These are phyloP conservation scores for Diaporthe citri DNA, from an alignment of 2,329 filamentous ascomycete genomes.

Conservation along the genomic window DNA sequence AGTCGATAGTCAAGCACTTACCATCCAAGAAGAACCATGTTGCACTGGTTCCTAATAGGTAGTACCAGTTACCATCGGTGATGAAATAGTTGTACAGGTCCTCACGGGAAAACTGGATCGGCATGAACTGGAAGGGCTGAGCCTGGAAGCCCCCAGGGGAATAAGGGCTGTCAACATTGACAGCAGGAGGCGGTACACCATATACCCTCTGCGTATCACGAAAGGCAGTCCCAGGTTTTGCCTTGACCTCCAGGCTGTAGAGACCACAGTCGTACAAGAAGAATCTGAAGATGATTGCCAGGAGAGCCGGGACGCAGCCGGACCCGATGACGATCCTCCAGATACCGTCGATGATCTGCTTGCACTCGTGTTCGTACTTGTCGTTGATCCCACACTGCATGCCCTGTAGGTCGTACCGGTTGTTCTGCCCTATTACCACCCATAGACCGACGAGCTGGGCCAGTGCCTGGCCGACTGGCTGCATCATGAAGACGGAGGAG, in stretches of 20 bases:
- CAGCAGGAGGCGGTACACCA: slow-evolving; percentile 52
- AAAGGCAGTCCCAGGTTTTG: slow-evolving; percentile 69
- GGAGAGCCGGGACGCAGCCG: slow-evolving; percentile 72
- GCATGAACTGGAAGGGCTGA: slow-evolving; percentile 49
- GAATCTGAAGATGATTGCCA: slow-evolving; percentile 76
- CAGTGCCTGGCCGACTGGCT: slow-evolving; percentile 75
- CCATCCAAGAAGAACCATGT: slow-evolving; percentile 67
- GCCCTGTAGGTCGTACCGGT: slow-evolving; percentile 55
- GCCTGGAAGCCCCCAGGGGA: slow-evolving; percentile 42
- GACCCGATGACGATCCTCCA: slow-evolving; percentile 78
- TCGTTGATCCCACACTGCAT: slow-evolving; percentile 63
- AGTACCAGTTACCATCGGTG: slow-evolving; percentile 60
- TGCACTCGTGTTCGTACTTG: slow-evolving; percentile 59
- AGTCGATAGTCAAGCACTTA: background rate
- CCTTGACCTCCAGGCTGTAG: slow-evolving; percentile 74
- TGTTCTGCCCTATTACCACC: slow-evolving; percentile 61
- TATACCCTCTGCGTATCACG: slow-evolving; percentile 72
- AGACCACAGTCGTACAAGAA: slow-evolving; percentile 75
- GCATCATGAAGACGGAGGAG: slow-evolving; percentile 77
- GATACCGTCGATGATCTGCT: slow-evolving; percentile 67
- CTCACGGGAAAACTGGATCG: slow-evolving; percentile 61
- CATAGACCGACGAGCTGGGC: slow-evolving; percentile 72
- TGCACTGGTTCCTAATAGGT: slow-evolving; percentile 54
- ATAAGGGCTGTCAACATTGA: slow-evolving; percentile 51
- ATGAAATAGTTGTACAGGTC: slow-evolving; percentile 66